phyloP scores from a whole-genome alignment of 2,329 filamentous ascomycete genomes.

The Curvularia sp. region DNA sequence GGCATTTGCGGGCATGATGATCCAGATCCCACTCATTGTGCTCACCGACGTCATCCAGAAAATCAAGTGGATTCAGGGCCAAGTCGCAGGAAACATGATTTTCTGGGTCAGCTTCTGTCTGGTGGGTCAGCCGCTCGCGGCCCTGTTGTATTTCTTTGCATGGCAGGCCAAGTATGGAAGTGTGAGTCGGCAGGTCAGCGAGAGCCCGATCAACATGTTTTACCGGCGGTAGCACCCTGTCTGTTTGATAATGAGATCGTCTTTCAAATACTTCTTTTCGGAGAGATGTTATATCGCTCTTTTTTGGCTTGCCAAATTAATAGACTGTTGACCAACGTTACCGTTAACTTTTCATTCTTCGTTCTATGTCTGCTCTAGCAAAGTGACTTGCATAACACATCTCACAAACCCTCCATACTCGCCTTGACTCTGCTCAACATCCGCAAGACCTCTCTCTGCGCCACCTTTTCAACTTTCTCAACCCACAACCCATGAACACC shows the following conservation, averaged over 20 bases:
- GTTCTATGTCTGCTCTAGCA: background rate
- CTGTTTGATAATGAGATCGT: background rate
- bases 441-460: slow-evolving; percentile 31
- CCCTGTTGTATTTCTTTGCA: slow-evolving; percentile 93
- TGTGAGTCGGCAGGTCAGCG: slow-evolving; percentile 59
- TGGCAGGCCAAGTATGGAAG: slow-evolving; percentile 98
- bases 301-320: background rate
- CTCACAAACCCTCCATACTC: background rate
- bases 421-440: slow-evolving; percentile 16
- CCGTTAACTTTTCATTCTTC: background rate
- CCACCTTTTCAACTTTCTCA: slow-evolving; percentile 44
- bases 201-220: slow-evolving; percentile 35
- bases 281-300: background rate
- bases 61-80: slow-evolving; percentile 75
- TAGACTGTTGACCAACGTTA: background rate
- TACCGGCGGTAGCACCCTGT: slow-evolving; percentile 20
- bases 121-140: slow-evolving; percentile 91
- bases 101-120: slow-evolving; percentile 98
- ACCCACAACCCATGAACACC: slow-evolving; percentile 50
- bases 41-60: slow-evolving; percentile 81
- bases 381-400: background rate
- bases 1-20: slow-evolving; percentile 91
- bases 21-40: slow-evolving; percentile 87
- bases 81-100: slow-evolving; percentile 85
- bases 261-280: background rate